Evolutionary conservation across 495 filamentous ascomycete genomes (phyloP).

Genomic region (Annulohypoxylon moriforme): DNA sequence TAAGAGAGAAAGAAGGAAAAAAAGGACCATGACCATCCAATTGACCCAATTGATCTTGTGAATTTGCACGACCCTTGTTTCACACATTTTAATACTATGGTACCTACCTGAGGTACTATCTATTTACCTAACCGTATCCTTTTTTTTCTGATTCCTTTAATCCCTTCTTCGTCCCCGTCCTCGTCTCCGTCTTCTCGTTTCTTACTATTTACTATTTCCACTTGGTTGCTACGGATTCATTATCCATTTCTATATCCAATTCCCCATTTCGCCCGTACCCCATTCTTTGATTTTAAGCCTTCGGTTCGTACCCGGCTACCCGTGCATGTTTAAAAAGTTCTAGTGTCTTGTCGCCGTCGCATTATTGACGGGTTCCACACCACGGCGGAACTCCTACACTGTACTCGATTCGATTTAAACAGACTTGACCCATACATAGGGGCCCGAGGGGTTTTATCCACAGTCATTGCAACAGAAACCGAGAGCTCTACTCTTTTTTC

Average conservation of each 20-base stretch:
- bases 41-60: neutral
- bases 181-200: conserved; percentile 9
- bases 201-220: neutral
- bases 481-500: conserved; percentile 9
- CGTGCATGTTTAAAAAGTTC: conserved; percentile 20
- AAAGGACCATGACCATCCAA: neutral
- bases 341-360: conserved; percentile 40
- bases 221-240: neutral
- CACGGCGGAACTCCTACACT: neutral
- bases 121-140: neutral
- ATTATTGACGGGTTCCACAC: conserved; percentile 38
- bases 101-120: neutral
- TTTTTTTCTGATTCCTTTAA: neutral
- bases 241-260: neutral
- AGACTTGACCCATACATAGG: conserved; percentile 34
- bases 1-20: neutral
- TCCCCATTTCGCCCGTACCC: neutral
- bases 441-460: conserved; percentile 41
- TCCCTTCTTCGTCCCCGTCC: neutral
- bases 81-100: conserved; percentile 6
- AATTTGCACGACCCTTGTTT: conserved; percentile 10
- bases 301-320: conserved; percentile 5
- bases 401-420: conserved; percentile 29
- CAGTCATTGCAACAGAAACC: conserved; percentile 33
- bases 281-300: neutral